phyloP scores from a whole-genome alignment of 2,329 filamentous ascomycete species.

The Phialophora expanda region DNA sequence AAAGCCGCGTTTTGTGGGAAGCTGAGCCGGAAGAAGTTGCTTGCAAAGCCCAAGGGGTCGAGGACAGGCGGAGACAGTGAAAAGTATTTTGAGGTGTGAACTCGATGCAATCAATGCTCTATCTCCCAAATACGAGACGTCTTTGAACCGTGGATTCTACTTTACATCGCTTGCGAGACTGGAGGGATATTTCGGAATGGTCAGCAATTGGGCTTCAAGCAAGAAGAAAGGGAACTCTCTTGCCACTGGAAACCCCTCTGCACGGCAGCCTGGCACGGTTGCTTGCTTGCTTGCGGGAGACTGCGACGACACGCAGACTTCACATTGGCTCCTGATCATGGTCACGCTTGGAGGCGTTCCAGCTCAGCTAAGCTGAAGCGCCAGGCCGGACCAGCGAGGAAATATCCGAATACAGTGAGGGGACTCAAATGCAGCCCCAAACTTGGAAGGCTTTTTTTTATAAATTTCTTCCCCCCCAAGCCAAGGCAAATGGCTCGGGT shows the following conservation, averaged over 20 bases:
- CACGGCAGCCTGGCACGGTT: not conserved
- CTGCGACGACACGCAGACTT: not conserved
- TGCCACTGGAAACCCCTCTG: not conserved
- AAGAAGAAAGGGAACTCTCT: not conserved
- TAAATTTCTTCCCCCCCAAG: not conserved
- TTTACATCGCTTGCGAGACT: not conserved
- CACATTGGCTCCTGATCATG: not conserved
- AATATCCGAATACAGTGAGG: not conserved
- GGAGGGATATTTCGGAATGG: not conserved
- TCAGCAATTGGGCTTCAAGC: not conserved
- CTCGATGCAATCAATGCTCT: not conserved
- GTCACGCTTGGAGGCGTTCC: not conserved
- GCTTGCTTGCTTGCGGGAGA: too few species aligned
- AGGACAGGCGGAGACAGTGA: conserved; percentile 7
- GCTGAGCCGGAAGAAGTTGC: conserved; percentile 31
- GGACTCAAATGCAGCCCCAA: not conserved
- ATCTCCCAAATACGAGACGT: not conserved
- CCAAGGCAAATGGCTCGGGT: not conserved
- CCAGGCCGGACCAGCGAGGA: not conserved
- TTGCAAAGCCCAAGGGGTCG: conserved; percentile 25
- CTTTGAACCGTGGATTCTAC: not conserved
- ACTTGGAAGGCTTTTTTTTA: not conserved
- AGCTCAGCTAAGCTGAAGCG: not conserved
- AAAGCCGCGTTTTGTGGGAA: conserved; percentile 31
- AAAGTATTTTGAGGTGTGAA: conserved; percentile 30